Evolutionary conservation across 768 basidiomycete species (phyloP), one percentile per base, ranked within the genome.

Genomic region (Naganishia kalamii): DNA sequence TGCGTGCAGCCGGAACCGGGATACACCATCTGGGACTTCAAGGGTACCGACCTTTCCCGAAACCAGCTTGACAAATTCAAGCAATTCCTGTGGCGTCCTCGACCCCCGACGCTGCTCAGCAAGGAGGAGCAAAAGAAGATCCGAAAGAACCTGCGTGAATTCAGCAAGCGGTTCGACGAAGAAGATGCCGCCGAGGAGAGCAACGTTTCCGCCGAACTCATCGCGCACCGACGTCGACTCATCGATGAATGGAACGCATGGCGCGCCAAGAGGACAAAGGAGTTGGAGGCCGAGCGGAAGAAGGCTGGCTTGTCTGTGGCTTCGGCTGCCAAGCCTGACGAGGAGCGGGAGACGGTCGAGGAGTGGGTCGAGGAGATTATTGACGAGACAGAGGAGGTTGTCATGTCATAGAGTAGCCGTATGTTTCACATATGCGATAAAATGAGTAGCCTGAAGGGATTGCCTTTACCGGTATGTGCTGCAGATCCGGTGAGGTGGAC

Each of bases 171-270:
- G 35, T 99, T 98, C 77, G 96, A 99, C 61, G 94, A 98, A 80
- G 92, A 96, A 72, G 96, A 98, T 77, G 91, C 92, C 27, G 86
- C 89, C 21, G 92, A 97, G 76, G 92, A 94, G 80, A 91, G 87
- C 78, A 89, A 88, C 72, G 90, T 93, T 71, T 92, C 88, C 69
- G 92, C 92, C 4, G 96, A 98, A 79, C 84, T 96, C 27, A 84
- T 93, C 70, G 90, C 91, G 19, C 86, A 86, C 69, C 84, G 96
- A 66, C 89, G 90, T 78, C 84, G 96, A 50, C 83, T 97, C 60
- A 88, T 98, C 71, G 90, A 96, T 74, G 96, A 99, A 80, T 99
- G 96, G 96, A 96, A 99, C 79, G 90, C 94, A 46, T 98, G 96
- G 96, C 85, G 94, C 59, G 72, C 81, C 25, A 83, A 85, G 68